Evolutionary conservation across 2,329 filamentous ascomycete genomes (phyloP).

Genomic region (Talaromyces albobiverticillius): DNA sequence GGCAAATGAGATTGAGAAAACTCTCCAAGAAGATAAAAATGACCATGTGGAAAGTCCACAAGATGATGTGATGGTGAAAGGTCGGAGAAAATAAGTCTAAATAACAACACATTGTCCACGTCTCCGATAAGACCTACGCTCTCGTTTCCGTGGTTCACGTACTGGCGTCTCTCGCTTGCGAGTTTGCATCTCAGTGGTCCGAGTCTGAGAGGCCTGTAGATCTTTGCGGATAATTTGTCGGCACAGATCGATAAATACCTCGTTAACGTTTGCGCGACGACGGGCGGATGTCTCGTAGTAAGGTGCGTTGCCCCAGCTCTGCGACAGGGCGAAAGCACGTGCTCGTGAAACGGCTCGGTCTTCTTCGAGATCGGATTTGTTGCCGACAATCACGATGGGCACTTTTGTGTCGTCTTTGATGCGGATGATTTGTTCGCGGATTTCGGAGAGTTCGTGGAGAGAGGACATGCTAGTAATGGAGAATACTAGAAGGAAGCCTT

Average conservation of each 20-base stretch:
- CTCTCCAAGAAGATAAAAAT: neutral
- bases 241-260: slow-evolving; percentile 82
- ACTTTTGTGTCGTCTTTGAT: slow-evolving; percentile 86
- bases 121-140: slow-evolving; percentile 29
- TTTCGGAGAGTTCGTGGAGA: slow-evolving; percentile 73
- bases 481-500: slow-evolving; percentile 89
- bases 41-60: neutral
- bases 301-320: slow-evolving; percentile 79
- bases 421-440: slow-evolving; percentile 84
- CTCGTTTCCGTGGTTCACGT: slow-evolving; percentile 34
- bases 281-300: slow-evolving; percentile 90
- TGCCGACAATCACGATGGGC: slow-evolving; percentile 86
- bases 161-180: slow-evolving; percentile 35
- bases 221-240: slow-evolving; percentile 78
- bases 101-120: slow-evolving; percentile 40
- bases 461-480: slow-evolving; percentile 84
- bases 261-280: slow-evolving; percentile 81
- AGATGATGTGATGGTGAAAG: neutral
- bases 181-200: slow-evolving; percentile 24
- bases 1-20: no score
- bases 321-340: slow-evolving; percentile 79
- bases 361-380: slow-evolving; percentile 88
- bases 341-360: slow-evolving; percentile 74
- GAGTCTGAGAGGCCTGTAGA: slow-evolving; percentile 33
- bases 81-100: slow-evolving; percentile 19